phyloP scores from a whole-genome alignment of 306 rosid genomes.

The Hippophae gyantsensis region DNA sequence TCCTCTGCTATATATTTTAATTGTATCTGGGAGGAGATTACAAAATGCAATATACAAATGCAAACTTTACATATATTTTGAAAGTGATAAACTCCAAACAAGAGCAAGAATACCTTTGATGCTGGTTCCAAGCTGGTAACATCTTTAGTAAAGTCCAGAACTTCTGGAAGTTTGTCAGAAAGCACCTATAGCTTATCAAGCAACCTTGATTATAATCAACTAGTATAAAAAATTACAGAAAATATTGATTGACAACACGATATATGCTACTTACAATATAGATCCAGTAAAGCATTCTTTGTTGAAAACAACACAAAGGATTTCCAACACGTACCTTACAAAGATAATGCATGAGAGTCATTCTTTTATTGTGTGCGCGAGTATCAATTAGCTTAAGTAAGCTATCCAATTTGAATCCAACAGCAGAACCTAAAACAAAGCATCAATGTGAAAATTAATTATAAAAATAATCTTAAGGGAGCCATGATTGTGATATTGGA shows the following conservation, averaged over 20 bases:
- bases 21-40: constrained; percentile 55
- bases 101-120: constrained; percentile 46
- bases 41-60: constrained; percentile 12
- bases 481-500: background rate
- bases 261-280: background rate
- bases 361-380: constrained; percentile 79
- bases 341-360: constrained; percentile 99
- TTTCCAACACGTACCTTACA: constrained; percentile 62
- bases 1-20: constrained; percentile 94
- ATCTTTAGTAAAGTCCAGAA: constrained; percentile 71
- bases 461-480: background rate
- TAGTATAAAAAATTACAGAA: background rate
- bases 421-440: constrained; percentile 68
- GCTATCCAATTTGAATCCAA: constrained; percentile 97
- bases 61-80: background rate
- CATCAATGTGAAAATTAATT: constrained; percentile 12
- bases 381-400: constrained; percentile 93
- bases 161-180: constrained; percentile 83
- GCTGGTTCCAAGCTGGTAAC: constrained; percentile 68
- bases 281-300: constrained; percentile 1
- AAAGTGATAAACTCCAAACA: constrained; percentile 6
- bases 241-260: too few relatives aligned
- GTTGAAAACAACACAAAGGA: background rate
- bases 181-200: constrained; percentile 58
- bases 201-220: constrained; percentile 18